Evolutionary conservation across 331 rosid species (phyloP).

Genomic region (Malus hybrid): DNA sequence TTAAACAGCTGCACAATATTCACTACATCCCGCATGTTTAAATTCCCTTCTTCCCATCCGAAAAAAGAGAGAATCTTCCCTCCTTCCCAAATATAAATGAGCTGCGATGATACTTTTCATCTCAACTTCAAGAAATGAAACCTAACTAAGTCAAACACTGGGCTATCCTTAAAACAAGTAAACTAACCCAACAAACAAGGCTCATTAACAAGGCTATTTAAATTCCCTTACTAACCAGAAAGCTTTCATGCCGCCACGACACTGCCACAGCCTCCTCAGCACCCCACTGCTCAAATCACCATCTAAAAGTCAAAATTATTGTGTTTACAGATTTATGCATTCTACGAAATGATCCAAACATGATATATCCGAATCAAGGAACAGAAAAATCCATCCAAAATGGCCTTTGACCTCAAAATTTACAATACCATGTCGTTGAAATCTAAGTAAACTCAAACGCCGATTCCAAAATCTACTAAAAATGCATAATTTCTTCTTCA

Average conservation of each 20-base stretch:
- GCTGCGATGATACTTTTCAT: no score
- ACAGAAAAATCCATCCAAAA: slow-evolving; percentile 6
- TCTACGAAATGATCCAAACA: neutral
- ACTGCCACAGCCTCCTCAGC: neutral
- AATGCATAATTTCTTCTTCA: neutral
- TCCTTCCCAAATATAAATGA: no score
- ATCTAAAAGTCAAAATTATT: slow-evolving; percentile 1
- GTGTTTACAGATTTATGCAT: neutral
- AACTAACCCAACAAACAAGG: neutral
- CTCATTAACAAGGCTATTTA: neutral
- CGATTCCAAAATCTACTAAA: neutral
- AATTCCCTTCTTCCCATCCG: no score
- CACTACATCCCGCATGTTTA: neutral
- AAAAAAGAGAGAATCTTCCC: no score
- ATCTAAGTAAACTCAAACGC: neutral
- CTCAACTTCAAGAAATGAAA: no score
- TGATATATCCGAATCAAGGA: neutral
- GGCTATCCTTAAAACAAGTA: neutral
- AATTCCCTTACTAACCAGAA: slow-evolving; percentile 2
- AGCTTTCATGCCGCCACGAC: neutral
- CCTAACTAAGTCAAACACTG: no score
- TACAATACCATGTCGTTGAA: neutral
- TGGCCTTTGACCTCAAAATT: neutral
- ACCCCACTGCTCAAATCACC: slow-evolving; percentile 7
- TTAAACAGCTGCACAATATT: neutral